Conservation (phyloP, 495 filamentous ascomycete genomes). For the Hypoxylon lienhwacheense region DNA sequence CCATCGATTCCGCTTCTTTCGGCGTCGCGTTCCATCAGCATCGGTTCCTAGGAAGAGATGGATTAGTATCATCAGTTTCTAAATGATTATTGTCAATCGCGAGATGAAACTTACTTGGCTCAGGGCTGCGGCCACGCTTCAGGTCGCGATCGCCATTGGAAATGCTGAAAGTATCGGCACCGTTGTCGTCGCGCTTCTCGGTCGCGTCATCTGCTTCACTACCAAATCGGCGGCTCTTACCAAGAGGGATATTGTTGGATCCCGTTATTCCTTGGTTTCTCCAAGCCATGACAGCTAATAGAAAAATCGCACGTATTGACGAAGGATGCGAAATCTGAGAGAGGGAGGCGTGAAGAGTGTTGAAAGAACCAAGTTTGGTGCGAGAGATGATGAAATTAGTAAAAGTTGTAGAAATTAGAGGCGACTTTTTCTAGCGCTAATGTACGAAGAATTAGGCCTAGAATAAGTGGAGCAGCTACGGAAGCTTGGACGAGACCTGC, state of each 20-base stretch:
- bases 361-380: too few relatives aligned
- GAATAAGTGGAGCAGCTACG: slow-evolving; percentile 23
- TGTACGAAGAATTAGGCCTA: slow-evolving; percentile 2
- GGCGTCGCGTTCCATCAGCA: slow-evolving; percentile 72
- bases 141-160: slow-evolving; percentile 79
- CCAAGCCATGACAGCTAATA: slow-evolving; percentile 68
- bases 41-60: slow-evolving; percentile 41
- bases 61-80: background rate
- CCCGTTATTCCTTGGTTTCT: slow-evolving; percentile 95
- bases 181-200: slow-evolving; percentile 24
- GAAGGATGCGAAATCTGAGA: too few relatives aligned
- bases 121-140: slow-evolving; percentile 57
- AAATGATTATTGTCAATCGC: background rate
- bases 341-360: too few relatives aligned
- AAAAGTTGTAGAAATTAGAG: slow-evolving; percentile 19
- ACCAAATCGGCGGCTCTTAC: slow-evolving; percentile 80
- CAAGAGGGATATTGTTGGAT: slow-evolving; percentile 96
- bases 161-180: slow-evolving; percentile 34
- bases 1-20: slow-evolving; percentile 99
- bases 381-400: slow-evolving; percentile 23
- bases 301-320: slow-evolving; percentile 25
- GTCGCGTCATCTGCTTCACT: slow-evolving; percentile 63
- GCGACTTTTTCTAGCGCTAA: slow-evolving; percentile 16
- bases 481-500: slow-evolving; percentile 15
- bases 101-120: slow-evolving; percentile 44